Conservation (phyloP, 306 rosid genomes). For the Albizia julibrissin region DNA sequence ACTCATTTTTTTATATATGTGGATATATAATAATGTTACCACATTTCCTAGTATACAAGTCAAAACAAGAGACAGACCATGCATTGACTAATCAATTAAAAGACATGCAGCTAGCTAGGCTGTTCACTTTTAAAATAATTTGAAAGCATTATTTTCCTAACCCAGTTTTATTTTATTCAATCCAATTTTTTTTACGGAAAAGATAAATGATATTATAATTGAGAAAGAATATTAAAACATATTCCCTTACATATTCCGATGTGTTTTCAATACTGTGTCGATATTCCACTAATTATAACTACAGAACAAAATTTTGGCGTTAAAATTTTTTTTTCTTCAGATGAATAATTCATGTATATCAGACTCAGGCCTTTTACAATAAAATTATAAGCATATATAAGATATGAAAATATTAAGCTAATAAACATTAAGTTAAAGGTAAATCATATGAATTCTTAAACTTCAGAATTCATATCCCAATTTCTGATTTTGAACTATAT, state of each 20-base stretch:
- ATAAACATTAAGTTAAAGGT: background rate
- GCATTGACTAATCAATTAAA: background rate
- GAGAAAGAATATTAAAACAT: too few relatives aligned
- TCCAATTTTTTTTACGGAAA: background rate
- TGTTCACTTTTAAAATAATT: too few relatives aligned
- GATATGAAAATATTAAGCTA: too few relatives aligned
- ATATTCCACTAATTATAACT: background rate
- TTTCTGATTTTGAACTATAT: background rate
- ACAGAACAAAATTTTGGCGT: background rate
- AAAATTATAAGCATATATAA: too few relatives aligned
- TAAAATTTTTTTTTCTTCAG: too few relatives aligned
- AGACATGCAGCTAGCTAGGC: background rate
- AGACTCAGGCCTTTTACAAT: too few relatives aligned
- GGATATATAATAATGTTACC: too few relatives aligned
- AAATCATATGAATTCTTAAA: too few relatives aligned
- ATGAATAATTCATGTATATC: too few relatives aligned
- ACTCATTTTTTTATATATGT: too few relatives aligned
- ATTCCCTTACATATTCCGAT: background rate
- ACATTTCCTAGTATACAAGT: background rate
- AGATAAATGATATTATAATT: too few relatives aligned
- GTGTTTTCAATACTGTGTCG: background rate
- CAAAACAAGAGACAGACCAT: background rate
- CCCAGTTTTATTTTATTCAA: background rate
- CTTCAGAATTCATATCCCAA: background rate
- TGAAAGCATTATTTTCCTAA: too few relatives aligned